Percentiles rank a stretch among this genome's conserved stretches.
phyloP scores from a whole-genome alignment of 2,329 filamentous ascomycete species.

The Colletotrichum zoysiae region DNA sequence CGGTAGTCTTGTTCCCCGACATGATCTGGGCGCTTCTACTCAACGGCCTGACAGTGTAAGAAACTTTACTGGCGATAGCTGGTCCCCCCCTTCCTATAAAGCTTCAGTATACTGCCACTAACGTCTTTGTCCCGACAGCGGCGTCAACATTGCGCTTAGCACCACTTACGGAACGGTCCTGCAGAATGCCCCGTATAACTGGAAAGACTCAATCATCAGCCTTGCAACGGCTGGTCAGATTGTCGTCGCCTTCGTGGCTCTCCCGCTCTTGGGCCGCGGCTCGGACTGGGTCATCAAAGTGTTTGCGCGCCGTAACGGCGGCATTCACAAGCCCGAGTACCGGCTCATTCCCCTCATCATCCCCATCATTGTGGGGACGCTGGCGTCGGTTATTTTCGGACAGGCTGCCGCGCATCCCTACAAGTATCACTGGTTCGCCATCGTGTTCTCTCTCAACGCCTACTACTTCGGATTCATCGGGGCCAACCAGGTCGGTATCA shows the following conservation, averaged over 20 bases:
- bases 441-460: conserved; percentile 47
- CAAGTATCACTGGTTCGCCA: conserved; percentile 51
- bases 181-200: conserved; percentile 52
- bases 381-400: conserved; percentile 56
- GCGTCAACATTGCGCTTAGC: conserved; percentile 57
- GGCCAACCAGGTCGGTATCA: conserved; percentile 59
- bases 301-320: conserved; percentile 51
- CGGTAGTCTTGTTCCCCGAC: conserved; percentile 55
- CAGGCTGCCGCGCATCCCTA: conserved; percentile 51
- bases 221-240: conserved; percentile 58
- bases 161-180: conserved; percentile 56
- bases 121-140: conserved; percentile 50
- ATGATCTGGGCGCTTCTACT: conserved; percentile 56
- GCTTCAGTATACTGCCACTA: conserved; percentile 31
- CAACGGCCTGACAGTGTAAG: conserved; percentile 45
- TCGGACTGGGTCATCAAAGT: conserved; percentile 54
- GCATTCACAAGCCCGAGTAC: conserved; percentile 57
- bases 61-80: not conserved
- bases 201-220: conserved; percentile 50
- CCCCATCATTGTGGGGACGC: conserved; percentile 53
- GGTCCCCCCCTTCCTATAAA: not conserved
- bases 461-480: conserved; percentile 56
- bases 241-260: conserved; percentile 51
- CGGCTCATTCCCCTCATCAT: conserved; percentile 52
- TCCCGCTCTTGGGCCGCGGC: conserved; percentile 55